A percentile compares a stretch with the other conserved stretches of the same genome.
phyloP scores from a whole-genome alignment of 2,329 filamentous ascomycete genomes.

The Aspergillus aculeatus region DNA sequence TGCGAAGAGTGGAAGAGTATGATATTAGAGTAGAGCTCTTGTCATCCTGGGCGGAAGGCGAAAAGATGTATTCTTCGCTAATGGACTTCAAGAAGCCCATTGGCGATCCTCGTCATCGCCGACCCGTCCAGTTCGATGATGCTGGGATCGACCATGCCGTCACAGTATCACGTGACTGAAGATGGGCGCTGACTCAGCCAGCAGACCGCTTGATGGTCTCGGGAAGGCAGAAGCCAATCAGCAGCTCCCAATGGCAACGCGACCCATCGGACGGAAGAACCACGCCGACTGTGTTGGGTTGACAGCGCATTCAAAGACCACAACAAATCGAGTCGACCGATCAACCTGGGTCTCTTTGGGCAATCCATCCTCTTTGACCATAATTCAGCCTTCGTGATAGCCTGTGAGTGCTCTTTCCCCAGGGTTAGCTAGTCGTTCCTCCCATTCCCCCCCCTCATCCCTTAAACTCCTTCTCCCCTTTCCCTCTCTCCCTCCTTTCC shows the following conservation, averaged over 20 bases:
- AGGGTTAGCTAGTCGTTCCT: constrained; percentile 10
- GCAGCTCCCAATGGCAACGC: constrained; percentile 24
- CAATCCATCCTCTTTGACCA: background rate
- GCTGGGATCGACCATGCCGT: constrained; percentile 13
- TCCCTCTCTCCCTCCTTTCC: constrained; percentile 13
- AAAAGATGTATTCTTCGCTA: background rate
- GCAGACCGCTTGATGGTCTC: constrained; percentile 22
- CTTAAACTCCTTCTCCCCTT: constrained; percentile 19
- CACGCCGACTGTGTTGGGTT: constrained; percentile 19
- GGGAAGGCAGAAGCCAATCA: constrained; percentile 29
- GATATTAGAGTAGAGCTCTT: background rate
- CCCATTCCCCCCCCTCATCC: constrained; percentile 7
- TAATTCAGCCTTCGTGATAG: constrained; percentile 8
- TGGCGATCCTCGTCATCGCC: background rate
- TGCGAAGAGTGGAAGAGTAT: background rate
- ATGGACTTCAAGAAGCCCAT: background rate
- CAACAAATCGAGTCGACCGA: constrained; percentile 45
- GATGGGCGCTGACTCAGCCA: constrained; percentile 20
- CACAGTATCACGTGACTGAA: constrained; percentile 15
- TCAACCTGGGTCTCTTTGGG: constrained; percentile 18
- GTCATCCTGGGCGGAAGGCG: background rate
- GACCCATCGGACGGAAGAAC: constrained; percentile 40
- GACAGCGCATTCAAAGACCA: constrained; percentile 46
- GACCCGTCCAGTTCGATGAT: background rate
- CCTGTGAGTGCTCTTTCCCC: constrained; percentile 12